These are phyloP conservation scores for Populus alba DNA, from an alignment of 345 rosid genomes.

Conservation along the genomic window DNA sequence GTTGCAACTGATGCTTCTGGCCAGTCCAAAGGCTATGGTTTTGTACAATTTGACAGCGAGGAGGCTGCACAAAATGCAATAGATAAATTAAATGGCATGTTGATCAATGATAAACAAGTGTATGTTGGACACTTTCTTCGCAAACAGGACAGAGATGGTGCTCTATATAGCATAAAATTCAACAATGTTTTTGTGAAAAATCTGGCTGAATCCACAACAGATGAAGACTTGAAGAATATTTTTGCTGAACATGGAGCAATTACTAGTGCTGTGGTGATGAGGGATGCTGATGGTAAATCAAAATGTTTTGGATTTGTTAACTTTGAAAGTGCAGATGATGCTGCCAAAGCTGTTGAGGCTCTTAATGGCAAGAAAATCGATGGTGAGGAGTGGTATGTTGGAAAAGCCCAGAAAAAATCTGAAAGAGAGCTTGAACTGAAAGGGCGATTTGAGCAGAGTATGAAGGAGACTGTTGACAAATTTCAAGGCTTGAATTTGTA, in stretches of 20 bases:
- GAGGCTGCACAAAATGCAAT: conserved; percentile 26
- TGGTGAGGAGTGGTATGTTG: conserved; percentile 28
- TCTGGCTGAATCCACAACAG: conserved; percentile 20
- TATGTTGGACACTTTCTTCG: conserved; percentile 30
- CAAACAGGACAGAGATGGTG: conserved; percentile 24
- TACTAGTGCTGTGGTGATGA: conserved; percentile 30
- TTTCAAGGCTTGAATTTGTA: conserved; percentile 21
- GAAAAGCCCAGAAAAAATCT: conserved; percentile 28
- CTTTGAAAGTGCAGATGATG: conserved; percentile 28
- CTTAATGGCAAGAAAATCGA: conserved; percentile 23
- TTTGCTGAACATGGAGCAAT: conserved; percentile 24
- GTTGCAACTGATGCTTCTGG: conserved; percentile 24
- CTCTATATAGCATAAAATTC: conserved; percentile 7
- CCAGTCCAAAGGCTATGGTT: conserved; percentile 28
- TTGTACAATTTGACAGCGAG: conserved; percentile 27
- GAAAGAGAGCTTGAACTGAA: conserved; percentile 26
- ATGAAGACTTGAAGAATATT: conserved; percentile 19
- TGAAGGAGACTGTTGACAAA: conserved; percentile 18
- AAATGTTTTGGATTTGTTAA: conserved; percentile 34
- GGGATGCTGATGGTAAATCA: conserved; percentile 26
- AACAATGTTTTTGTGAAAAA: conserved; percentile 27
- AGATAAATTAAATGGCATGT: conserved; percentile 27
- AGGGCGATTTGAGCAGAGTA: conserved; percentile 20
- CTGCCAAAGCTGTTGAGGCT: conserved; percentile 25
- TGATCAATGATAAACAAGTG: conserved; percentile 28